A percentile compares a stretch with the other conserved stretches of the same genome.
Evolutionary conservation across 2,329 filamentous ascomycete species (phyloP).

Genomic region (Fusarium hainanense): DNA sequence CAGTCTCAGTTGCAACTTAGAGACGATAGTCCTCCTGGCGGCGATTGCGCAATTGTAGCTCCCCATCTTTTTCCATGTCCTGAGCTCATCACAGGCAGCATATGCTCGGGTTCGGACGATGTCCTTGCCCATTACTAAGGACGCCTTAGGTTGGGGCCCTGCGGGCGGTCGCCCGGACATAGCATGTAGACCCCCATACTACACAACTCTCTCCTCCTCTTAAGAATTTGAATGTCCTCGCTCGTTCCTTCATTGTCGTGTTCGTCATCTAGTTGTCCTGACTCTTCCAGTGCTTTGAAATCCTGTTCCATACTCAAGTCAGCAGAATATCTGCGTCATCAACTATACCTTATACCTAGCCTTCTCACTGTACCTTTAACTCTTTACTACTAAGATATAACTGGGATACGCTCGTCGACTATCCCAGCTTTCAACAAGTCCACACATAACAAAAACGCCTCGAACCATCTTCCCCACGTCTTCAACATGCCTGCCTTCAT

Average conservation of each 20-base stretch:
- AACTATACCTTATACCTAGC: slow-evolving; percentile 19
- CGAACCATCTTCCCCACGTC: slow-evolving; percentile 19
- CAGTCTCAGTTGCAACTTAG: slow-evolving; percentile 51
- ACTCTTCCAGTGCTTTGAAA: slow-evolving; percentile 36
- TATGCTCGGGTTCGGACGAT: slow-evolving; percentile 38
- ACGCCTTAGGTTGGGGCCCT: slow-evolving; percentile 35
- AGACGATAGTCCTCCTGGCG: slow-evolving; percentile 47
- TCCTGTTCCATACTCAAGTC: slow-evolving; percentile 34
- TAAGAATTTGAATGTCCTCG: slow-evolving; percentile 45
- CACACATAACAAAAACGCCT: slow-evolving; percentile 27
- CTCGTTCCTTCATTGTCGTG: slow-evolving; percentile 19
- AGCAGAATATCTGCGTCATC: slow-evolving; percentile 45
- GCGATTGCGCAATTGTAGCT: slow-evolving; percentile 53
- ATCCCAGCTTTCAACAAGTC: slow-evolving; percentile 39
- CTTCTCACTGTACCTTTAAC: slow-evolving; percentile 15
- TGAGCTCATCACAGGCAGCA: slow-evolving; percentile 39
- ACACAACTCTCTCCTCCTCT: slow-evolving; percentile 31
- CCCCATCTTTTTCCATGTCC: slow-evolving; percentile 43
- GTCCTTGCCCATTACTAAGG: slow-evolving; percentile 45
- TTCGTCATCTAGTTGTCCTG: slow-evolving; percentile 36
- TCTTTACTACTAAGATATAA: slow-evolving; percentile 27
- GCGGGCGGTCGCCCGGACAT: slow-evolving; percentile 47
- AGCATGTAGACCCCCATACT: slow-evolving; percentile 43
- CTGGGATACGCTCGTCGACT: slow-evolving; percentile 31
- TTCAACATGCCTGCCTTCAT: slow-evolving; percentile 52